Evolutionary conservation across 257 asterid species (phyloP).

Genomic region (Solanum pinnatisectum): DNA sequence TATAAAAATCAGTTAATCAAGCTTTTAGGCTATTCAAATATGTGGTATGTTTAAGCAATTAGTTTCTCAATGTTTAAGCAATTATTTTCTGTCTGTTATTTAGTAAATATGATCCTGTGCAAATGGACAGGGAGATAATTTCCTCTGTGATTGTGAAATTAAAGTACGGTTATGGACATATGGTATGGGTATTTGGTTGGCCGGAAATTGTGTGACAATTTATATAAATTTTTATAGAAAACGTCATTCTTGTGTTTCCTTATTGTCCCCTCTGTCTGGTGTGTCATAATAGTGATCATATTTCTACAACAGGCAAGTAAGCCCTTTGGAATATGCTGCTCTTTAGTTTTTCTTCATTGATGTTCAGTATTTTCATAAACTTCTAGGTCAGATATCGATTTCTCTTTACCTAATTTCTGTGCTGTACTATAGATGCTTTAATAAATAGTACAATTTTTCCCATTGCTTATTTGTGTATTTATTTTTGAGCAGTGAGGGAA

Average conservation of each 20-base stretch:
- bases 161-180: not conserved
- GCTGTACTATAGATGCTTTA: not conserved
- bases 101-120: not conserved
- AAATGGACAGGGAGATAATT: not conserved
- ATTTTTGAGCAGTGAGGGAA: conserved; percentile 25
- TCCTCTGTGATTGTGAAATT: not conserved
- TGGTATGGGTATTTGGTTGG: not conserved
- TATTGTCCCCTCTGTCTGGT: not conserved
- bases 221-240: not conserved
- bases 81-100: not conserved
- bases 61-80: not conserved
- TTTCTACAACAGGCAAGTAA: not conserved
- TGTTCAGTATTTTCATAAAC: not conserved
- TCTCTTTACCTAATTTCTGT: not conserved
- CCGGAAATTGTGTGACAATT: not conserved
- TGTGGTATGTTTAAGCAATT: not conserved
- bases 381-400: not conserved
- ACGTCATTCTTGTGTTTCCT: not conserved
- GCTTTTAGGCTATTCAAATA: not conserved
- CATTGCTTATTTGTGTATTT: not conserved
- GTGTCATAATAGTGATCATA: not conserved
- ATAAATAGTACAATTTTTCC: not conserved
- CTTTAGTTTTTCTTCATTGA: not conserved
- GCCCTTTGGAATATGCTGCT: not conserved
- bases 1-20: not conserved